Conservation (phyloP, 169 alveolate genomes). For the Cryptosporidium xiaoi region DNA sequence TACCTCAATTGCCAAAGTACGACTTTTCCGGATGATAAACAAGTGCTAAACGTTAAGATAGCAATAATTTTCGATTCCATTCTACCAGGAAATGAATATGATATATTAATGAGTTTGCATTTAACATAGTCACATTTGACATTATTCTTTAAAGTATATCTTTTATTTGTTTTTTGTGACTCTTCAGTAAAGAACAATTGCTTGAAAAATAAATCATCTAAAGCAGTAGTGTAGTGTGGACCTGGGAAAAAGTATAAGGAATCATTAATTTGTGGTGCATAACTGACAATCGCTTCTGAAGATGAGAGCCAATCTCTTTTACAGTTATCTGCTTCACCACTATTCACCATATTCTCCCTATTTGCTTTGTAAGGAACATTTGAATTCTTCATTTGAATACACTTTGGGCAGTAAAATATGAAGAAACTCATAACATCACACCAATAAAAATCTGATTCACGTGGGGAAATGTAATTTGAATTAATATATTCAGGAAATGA, state of each 20-base stretch:
- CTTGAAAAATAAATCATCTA: conserved; percentile 55
- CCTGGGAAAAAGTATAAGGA: conserved; percentile 45
- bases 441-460: conserved; percentile 63
- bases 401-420: conserved; percentile 58
- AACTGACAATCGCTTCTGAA: not conserved
- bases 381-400: conserved; percentile 42
- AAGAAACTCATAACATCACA: conserved; percentile 47
- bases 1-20: conserved; percentile 62
- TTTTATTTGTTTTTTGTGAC: conserved; percentile 5
- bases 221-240: conserved; percentile 18
- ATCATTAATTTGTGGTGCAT: conserved; percentile 64
- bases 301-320: conserved; percentile 43
- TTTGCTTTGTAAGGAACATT: conserved; percentile 55
- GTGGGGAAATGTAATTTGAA: conserved; percentile 50
- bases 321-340: not conserved
- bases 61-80: conserved; percentile 15
- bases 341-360: conserved; percentile 31
- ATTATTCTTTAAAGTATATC: not conserved
- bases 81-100: conserved; percentile 33
- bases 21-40: not conserved
- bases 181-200: not conserved
- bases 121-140: conserved; percentile 27
- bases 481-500: conserved; percentile 55
- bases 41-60: conserved; percentile 18
- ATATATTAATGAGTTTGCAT: conserved; percentile 61